Percentiles rank a stretch among this genome's conserved stretches.
These are phyloP conservation scores for Rhododendron kiyosumense DNA, from an alignment of 148 eudicot species.

Conservation along the genomic window DNA sequence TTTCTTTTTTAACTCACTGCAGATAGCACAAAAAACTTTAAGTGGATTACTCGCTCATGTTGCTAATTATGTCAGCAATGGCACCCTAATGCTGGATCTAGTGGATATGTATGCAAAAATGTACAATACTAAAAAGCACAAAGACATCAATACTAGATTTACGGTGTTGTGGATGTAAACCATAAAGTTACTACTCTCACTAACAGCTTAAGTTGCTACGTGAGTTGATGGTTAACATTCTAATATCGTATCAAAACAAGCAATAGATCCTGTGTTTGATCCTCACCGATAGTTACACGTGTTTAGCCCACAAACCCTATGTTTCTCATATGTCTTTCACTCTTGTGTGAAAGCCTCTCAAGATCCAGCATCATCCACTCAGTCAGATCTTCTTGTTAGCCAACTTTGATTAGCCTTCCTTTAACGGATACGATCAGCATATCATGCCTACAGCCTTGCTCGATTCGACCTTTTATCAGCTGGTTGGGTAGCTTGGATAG, in stretches of 20 bases:
- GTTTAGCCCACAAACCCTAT: background rate
- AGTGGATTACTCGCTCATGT: background rate
- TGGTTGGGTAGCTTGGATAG: too few relatives aligned
- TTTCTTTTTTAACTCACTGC: background rate
- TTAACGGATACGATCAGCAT: background rate
- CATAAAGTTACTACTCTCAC: background rate
- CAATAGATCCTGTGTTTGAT: background rate
- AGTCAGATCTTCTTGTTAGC: conserved; percentile 1
- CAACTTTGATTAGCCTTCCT: background rate
- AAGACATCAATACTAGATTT: background rate
- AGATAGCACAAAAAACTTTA: background rate
- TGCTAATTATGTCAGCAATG: background rate
- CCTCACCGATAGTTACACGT: background rate
- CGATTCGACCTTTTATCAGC: background rate
- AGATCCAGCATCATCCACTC: background rate
- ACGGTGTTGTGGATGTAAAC: background rate
- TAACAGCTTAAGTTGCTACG: background rate
- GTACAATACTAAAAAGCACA: background rate
- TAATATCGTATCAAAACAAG: background rate
- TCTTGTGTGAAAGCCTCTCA: background rate
- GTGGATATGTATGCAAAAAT: background rate
- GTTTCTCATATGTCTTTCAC: background rate
- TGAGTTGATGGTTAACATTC: background rate
- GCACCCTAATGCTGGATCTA: background rate
- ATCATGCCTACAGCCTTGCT: background rate